Evolutionary conservation across 2,329 filamentous ascomycete species (phyloP).

Genomic region (Fusarium domesticum): DNA sequence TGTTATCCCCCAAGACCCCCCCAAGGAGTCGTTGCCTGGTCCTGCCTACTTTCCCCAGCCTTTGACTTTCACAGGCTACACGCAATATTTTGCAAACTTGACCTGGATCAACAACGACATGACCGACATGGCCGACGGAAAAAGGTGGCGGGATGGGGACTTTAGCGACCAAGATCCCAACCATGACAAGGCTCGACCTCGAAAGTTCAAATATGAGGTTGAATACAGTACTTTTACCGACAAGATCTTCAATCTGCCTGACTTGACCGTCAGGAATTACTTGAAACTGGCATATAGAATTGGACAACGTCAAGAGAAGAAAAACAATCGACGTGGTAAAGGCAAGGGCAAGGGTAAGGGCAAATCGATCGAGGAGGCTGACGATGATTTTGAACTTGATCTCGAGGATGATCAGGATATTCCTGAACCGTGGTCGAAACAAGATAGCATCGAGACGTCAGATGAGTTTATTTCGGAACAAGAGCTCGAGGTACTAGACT

Average conservation of each 20-base stretch:
- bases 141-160: slow-evolving; percentile 62
- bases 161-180: slow-evolving; percentile 55
- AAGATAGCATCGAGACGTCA: not conserved
- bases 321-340: slow-evolving; percentile 39
- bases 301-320: slow-evolving; percentile 40
- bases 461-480: slow-evolving; percentile 1
- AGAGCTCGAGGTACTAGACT: slow-evolving; percentile 16
- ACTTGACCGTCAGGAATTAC: slow-evolving; percentile 81
- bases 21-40: slow-evolving; percentile 70
- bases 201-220: slow-evolving; percentile 69
- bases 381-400: slow-evolving; percentile 16
- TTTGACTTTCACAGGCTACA: slow-evolving; percentile 74
- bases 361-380: slow-evolving; percentile 17
- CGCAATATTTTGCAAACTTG: slow-evolving; percentile 93
- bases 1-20: slow-evolving; percentile 67
- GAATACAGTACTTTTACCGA: slow-evolving; percentile 86
- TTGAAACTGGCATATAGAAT: slow-evolving; percentile 78
- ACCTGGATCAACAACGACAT: slow-evolving; percentile 80
- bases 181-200: slow-evolving; percentile 54
- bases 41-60: slow-evolving; percentile 87
- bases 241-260: slow-evolving; percentile 67
- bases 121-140: slow-evolving; percentile 32
- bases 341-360: slow-evolving; percentile 21
- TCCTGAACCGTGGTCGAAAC: not conserved
- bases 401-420: slow-evolving; percentile 32